A percentile compares a stretch with the other conserved stretches of the same genome.
Conservation (phyloP, 1,139 yeast genomes). For the Candida frijolesensis region DNA sequence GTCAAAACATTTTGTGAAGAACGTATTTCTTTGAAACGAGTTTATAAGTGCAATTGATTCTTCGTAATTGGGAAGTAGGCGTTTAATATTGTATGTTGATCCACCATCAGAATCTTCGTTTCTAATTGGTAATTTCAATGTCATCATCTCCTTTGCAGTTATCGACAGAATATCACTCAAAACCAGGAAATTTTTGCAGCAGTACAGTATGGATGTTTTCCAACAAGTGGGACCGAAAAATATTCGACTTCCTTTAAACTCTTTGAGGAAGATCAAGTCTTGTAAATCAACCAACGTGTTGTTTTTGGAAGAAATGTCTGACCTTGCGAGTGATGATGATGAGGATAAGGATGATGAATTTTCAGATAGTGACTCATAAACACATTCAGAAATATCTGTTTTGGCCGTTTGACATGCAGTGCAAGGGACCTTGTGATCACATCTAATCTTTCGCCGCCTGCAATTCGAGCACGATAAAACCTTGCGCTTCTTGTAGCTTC, state of each 20-base stretch:
- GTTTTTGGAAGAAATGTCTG: not conserved
- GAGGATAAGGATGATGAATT: too few species aligned
- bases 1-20: conserved; percentile 1
- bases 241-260: not conserved
- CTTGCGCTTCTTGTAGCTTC: too few species aligned
- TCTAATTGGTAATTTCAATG: not conserved
- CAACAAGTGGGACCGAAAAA: conserved; percentile 2
- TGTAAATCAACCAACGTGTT: not conserved
- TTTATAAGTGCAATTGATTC: not conserved
- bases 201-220: not conserved
- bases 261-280: not conserved
- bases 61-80: not conserved
- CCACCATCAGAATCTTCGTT: not conserved
- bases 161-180: not conserved
- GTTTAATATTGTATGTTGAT: not conserved
- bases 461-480: not conserved
- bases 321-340: too few species aligned
- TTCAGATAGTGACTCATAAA: not conserved
- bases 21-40: not conserved
- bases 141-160: not conserved
- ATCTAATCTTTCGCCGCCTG: not conserved
- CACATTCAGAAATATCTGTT: not conserved
- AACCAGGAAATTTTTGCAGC: not conserved
- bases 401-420: not conserved
- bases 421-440: not conserved